Conservation (phyloP, 2,329 filamentous ascomycete genomes). For the Alternaria arbusti region DNA sequence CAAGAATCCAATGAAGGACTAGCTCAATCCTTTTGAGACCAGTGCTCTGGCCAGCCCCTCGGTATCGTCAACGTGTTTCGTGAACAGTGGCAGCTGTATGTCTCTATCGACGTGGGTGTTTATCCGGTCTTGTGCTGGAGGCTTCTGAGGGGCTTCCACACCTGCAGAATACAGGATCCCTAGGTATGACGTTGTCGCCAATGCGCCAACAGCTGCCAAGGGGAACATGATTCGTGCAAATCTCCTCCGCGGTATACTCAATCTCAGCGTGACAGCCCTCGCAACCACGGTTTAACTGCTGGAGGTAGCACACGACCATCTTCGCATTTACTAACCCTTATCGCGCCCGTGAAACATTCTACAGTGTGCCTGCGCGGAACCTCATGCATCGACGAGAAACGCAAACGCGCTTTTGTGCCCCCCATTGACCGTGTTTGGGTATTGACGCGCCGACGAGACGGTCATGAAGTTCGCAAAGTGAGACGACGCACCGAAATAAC, state of each 20-base stretch:
- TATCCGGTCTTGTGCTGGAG: neutral
- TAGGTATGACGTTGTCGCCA: slow-evolving; percentile 12
- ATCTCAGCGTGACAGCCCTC: neutral
- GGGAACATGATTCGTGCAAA: slow-evolving; percentile 15
- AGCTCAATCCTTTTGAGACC: neutral
- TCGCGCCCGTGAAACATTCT: neutral
- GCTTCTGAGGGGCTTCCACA: neutral
- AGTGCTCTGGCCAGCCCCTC: neutral
- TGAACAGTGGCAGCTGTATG: neutral
- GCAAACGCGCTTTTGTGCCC: neutral
- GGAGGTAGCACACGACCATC: neutral
- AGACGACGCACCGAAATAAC: slow-evolving; percentile 23
- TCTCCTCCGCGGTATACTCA: neutral
- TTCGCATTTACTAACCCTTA: neutral
- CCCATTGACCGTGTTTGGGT: neutral
- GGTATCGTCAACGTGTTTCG: neutral
- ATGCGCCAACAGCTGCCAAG: slow-evolving; percentile 11
- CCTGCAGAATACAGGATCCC: neutral
- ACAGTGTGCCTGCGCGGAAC: neutral
- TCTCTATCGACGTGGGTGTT: neutral
- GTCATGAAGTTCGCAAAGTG: slow-evolving; percentile 69
- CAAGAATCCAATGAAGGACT: neutral
- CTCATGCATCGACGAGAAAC: neutral
- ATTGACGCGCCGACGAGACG: slow-evolving; percentile 16
- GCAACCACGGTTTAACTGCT: neutral